Conservation (phyloP, 164 flowering plant genomes). For the Berberis thunbergii region DNA sequence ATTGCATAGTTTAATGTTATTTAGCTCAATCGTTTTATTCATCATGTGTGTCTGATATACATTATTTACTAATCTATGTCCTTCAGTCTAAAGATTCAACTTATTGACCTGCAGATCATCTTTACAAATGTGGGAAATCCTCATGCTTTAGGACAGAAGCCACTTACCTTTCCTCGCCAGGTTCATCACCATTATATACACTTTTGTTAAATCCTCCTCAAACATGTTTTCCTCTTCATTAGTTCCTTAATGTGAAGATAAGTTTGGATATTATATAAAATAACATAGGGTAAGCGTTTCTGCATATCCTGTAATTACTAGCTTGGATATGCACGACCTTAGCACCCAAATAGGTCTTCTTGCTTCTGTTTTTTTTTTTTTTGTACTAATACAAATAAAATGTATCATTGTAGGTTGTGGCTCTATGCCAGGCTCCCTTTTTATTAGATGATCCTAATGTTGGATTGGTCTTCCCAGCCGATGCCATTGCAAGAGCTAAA, state of each 20-base stretch:
- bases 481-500: conserved; percentile 94
- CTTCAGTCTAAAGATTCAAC: neutral
- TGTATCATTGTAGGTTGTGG: conserved; percentile 62
- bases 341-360: no score
- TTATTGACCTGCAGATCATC: conserved; percentile 52
- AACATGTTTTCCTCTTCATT: no score
- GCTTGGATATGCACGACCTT: no score
- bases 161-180: conserved; percentile 94
- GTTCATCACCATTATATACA: conserved; percentile 20
- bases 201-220: neutral
- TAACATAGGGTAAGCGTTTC: no score
- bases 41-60: no score
- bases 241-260: no score
- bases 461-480: conserved; percentile 89
- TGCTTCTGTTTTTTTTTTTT: neutral
- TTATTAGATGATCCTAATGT: conserved; percentile 93
- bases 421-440: conserved; percentile 98
- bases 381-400: neutral
- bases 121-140: conserved; percentile 98
- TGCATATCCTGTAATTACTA: no score
- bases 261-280: no score
- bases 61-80: neutral
- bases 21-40: neutral
- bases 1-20: no score
- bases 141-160: conserved; percentile 98